phyloP scores from a whole-genome alignment of 2,329 filamentous ascomycete genomes.

The Monilinia fructigena region DNA sequence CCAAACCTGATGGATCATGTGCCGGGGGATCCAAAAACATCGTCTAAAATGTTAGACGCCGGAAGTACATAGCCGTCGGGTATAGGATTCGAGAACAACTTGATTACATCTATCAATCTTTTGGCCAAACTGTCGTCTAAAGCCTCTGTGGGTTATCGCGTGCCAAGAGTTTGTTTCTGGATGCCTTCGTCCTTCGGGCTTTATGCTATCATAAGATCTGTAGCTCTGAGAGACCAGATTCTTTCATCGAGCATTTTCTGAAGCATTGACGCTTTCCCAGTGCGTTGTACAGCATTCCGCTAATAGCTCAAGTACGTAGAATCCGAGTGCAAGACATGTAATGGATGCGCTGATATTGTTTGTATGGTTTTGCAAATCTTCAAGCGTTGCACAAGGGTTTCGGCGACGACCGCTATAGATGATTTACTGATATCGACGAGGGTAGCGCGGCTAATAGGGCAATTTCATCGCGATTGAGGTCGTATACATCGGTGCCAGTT shows the following conservation, averaged over 20 bases:
- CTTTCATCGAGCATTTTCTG: conserved; percentile 31
- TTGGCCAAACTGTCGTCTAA: conserved; percentile 53
- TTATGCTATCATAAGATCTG: conserved; percentile 27
- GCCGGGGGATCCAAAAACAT: conserved; percentile 42
- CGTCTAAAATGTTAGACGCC: conserved; percentile 57
- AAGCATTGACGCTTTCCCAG: conserved; percentile 50
- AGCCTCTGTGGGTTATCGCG: conserved; percentile 33
- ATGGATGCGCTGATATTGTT: conserved; percentile 52
- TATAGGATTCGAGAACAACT: conserved; percentile 57
- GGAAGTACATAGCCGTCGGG: conserved; percentile 57
- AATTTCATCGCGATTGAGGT: conserved; percentile 60
- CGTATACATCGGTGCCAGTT: conserved; percentile 56
- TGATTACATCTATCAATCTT: conserved; percentile 56
- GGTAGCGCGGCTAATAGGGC: conserved; percentile 58
- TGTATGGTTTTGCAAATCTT: conserved; percentile 58
- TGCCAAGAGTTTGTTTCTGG: conserved; percentile 32
- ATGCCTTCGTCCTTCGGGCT: conserved; percentile 31
- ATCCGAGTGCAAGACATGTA: conserved; percentile 60
- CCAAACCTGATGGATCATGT: conserved; percentile 11
- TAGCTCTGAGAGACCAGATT: conserved; percentile 29
- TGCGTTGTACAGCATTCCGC: conserved; percentile 64
- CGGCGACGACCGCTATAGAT: conserved; percentile 54
- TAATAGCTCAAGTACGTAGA: conserved; percentile 61
- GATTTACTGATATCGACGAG: conserved; percentile 59
- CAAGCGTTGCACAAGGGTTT: conserved; percentile 55